Evolutionary conservation across 2,329 filamentous ascomycete genomes (phyloP), one percentile per base, ranked within the genome.

Genomic region (Coniella vitis): DNA sequence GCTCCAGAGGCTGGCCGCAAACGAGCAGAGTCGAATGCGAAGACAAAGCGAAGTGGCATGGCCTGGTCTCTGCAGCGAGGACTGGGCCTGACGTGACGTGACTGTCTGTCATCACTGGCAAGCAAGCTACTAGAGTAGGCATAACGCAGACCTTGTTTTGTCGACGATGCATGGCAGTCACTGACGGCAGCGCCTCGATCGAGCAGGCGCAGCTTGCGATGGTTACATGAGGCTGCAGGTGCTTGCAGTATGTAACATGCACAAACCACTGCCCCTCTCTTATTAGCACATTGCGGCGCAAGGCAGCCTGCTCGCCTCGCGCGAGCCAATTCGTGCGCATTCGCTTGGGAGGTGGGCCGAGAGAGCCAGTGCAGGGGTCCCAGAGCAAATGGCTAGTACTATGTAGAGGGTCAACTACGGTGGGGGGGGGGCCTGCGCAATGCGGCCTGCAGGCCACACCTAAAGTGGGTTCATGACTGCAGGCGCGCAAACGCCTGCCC

Each of bases 391-490:
- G 25, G 25, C 25, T 5, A 5, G 10, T 5, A 10, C n/a, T 40
- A 45, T 19, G 40, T 45, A 41, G 40, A 44, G 40, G 40, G 45
- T 34, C 19, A 31, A 38, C 45, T 22, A 38, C 31, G 39, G 38
- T 32, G 44, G 46, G 21, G 31, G 21, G 51, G 38, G 21, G 44
- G 51, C 40, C 51, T 48, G 37, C 40, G 39, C 46, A 41, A 45
- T 49, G 51, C 51, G 49, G 40, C 48, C 48, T 49, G 49, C 48
- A 53, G 48, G 51, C 48, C 44, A 48, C 44, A 31, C 25, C 25
- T 29, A 36, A 45, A 53, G 51, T 45, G 45, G 40, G 44, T 44
- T 34, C 35, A 45, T 53, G 51, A 44, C 44, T 48, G 48, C 51
- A 53, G 51, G 51, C 40, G 44, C 25, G 10, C 25, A 29, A 29